Base-by-base conservation (phyloP, 2,329 filamentous ascomycete genomes). In the Didymosphaeria variabile region DNA sequence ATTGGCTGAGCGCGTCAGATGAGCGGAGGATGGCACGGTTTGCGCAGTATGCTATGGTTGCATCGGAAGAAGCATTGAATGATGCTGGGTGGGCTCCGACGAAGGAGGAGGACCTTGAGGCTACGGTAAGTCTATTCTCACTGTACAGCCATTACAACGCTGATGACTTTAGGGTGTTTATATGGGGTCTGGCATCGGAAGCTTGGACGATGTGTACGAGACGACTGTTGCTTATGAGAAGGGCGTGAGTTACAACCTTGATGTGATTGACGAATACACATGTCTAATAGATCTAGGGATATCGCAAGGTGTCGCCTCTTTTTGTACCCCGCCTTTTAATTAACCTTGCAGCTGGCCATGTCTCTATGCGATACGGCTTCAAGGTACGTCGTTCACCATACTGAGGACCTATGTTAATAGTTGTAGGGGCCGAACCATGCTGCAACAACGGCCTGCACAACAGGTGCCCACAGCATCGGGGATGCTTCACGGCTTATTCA, bases 271-370 rank as follows among this genome's bases (percentile, higher is more conserved):
- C 4, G 17, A 13, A 8, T 10, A 5, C 5, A 5, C 5, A n/a
- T 19, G 1, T 53, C 34, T 53, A n/a, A 53, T 10, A 13, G 19
- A 13, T 23, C 15, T 50, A 95, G 92, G 94, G 94, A 65, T 97
- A 97, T 77, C 92, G 88, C 69, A 97, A 95, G 73, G 91, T 98
- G 2, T 97, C 94, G 36, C 95, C 95, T 1, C 82, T 97, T 3
- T 98, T 99, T 74, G 93, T 98, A 8, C 95, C 95, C 7, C 91
- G 92, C 68, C 88, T 98, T 8, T 85, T 99, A 53, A 97, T 97
- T 80, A 99, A 99, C 76, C 87, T 99, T 67, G 95, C 92, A 0
- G 95, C 95, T 10, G 95, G 95, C 0, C 94, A 98, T 75, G 89
- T 98, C 40, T 94, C 94, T 29, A 98, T 99, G 89, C 91, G 89